Evolutionary conservation across 2,329 filamentous ascomycete species (phyloP).

Genomic region (Monosporascus sp.): DNA sequence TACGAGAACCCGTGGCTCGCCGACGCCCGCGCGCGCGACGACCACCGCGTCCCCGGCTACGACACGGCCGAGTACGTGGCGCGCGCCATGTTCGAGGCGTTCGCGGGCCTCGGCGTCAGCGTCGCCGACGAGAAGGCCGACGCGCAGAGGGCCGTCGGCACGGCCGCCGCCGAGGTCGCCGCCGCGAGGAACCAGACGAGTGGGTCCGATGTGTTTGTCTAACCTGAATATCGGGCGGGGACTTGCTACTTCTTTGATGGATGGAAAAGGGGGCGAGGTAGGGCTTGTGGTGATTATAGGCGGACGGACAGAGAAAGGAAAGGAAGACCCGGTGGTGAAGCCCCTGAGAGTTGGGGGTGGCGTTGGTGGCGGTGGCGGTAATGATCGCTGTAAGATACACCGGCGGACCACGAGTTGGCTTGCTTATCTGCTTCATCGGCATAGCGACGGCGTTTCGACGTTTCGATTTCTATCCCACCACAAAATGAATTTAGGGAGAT

Average conservation of each 20-base stretch:
- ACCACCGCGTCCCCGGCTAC: constrained; percentile 75
- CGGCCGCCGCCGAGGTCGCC: constrained; percentile 29
- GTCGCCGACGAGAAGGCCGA: constrained; percentile 66
- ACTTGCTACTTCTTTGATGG: not conserved
- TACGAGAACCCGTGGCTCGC: constrained; percentile 76
- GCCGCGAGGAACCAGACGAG: constrained; percentile 25
- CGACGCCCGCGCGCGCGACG: constrained; percentile 56
- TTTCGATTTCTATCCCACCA: not conserved
- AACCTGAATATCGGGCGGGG: not conserved
- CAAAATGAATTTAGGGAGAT: not conserved
- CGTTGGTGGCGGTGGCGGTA: no score
- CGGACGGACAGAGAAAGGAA: no score
- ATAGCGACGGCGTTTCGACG: not conserved
- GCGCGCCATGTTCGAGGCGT: constrained; percentile 79
- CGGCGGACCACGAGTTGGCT: not conserved
- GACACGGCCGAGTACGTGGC: constrained; percentile 75
- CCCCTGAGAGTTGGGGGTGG: no score
- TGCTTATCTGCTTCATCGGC: not conserved
- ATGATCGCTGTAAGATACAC: not conserved
- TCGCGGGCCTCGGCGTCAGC: constrained; percentile 82
- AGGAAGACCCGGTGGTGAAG: no score
- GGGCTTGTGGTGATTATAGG: no score
- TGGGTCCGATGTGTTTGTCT: constrained; percentile 31
- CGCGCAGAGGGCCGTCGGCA: constrained; percentile 29
- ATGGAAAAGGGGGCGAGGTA: constrained; percentile 1